Conservation (phyloP, 2,329 filamentous ascomycete species). For the Cladosporium sp. region DNA sequence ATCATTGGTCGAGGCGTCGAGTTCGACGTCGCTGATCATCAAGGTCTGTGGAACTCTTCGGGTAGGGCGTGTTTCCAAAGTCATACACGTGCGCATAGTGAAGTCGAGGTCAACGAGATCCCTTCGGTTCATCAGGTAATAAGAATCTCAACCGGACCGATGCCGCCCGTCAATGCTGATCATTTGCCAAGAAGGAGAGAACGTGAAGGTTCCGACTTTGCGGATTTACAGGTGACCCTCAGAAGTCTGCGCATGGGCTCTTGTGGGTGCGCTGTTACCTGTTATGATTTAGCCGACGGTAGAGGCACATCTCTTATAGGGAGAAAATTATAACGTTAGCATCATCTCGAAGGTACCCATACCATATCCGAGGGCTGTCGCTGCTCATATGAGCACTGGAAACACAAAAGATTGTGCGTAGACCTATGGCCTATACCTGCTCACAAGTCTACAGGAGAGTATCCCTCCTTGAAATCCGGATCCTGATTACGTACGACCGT, state of each 20-base stretch:
- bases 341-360: too few species aligned
- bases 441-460: not conserved
- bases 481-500: not conserved
- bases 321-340: too few species aligned
- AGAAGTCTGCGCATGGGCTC: too few species aligned
- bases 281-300: too few species aligned
- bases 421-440: too few species aligned
- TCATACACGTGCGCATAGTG: not conserved
- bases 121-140: conserved; percentile 6
- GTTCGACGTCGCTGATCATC: not conserved
- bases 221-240: too few species aligned
- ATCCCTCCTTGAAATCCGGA: not conserved
- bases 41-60: not conserved
- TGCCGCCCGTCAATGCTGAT: not conserved
- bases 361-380: too few species aligned
- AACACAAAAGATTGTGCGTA: too few species aligned
- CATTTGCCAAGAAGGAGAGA: not conserved
- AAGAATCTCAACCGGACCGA: not conserved
- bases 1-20: not conserved
- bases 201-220: not conserved
- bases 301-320: too few species aligned
- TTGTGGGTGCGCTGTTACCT: too few species aligned
- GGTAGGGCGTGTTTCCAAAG: not conserved
- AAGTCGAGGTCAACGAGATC: not conserved
- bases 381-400: too few species aligned